Evolutionary conservation across 73 alveolate species (phyloP).

Genomic region (Vitrella brassicaformis): DNA sequence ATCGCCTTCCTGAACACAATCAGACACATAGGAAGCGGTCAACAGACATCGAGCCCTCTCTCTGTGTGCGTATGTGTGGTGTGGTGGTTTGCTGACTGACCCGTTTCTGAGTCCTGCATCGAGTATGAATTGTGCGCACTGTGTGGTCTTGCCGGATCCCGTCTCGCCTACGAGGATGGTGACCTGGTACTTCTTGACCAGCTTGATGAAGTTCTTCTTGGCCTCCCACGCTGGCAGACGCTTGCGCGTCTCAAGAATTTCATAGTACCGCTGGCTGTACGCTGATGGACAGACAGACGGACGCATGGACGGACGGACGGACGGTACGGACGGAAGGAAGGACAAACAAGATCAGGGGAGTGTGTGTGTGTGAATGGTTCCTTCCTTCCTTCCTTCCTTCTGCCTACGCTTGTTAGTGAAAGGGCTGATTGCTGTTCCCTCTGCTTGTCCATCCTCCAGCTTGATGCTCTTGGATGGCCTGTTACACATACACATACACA

Average conservation of each 20-base stretch:
- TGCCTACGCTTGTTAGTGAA: too few species aligned
- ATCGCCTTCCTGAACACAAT: background rate
- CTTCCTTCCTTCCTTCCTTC: too few species aligned
- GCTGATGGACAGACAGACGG: too few species aligned
- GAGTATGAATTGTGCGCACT: background rate
- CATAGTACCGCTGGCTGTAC: background rate
- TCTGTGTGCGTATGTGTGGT: background rate
- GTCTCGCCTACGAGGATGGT: slow-evolving; percentile 58
- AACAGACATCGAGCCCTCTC: background rate
- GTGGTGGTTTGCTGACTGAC: too few species aligned
- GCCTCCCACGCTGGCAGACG: slow-evolving; percentile 64
- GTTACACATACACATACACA: too few species aligned
- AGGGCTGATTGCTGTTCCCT: too few species aligned
- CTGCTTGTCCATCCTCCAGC: too few species aligned
- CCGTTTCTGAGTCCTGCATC: background rate
- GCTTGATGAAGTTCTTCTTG: slow-evolving; percentile 43
- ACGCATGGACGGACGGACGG: too few species aligned
- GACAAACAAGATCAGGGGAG: too few species aligned
- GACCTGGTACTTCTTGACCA: slow-evolving; percentile 47
- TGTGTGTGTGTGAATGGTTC: too few species aligned
- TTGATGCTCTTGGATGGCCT: too few species aligned
- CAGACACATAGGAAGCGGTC: background rate
- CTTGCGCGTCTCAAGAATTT: slow-evolving; percentile 37
- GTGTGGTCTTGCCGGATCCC: slow-evolving; percentile 68
- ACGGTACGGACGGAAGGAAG: too few species aligned